Evolutionary conservation across 371 early-diverging fungal species (phyloP).

Genomic region (Spiromyces aspiralis): DNA sequence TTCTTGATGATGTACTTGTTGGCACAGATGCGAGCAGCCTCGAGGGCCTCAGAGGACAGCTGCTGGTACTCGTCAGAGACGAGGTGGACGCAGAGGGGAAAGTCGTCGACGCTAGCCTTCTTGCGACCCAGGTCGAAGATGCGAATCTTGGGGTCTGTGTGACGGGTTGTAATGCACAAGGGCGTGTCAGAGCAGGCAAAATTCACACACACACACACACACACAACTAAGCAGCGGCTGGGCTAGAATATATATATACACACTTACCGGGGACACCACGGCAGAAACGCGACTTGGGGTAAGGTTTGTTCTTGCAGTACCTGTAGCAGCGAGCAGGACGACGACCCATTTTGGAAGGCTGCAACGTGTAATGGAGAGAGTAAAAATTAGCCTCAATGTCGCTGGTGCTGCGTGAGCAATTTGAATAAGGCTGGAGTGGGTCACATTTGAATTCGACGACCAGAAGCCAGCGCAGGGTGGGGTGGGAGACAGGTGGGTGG

Average conservation of each 20-base stretch:
- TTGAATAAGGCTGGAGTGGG: too few species aligned
- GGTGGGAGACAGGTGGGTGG: too few species aligned
- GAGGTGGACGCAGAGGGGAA: conserved; percentile 95
- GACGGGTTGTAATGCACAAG: conserved; percentile 3
- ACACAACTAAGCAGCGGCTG: conserved; percentile 22
- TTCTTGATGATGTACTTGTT: conserved; percentile 99
- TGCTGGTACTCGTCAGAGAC: conserved; percentile 98
- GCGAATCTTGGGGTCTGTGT: conserved; percentile 88
- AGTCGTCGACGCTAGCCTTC: conserved; percentile 97
- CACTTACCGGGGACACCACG: conserved; percentile 93
- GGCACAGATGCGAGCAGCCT: conserved; percentile 98
- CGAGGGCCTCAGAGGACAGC: conserved; percentile 97
- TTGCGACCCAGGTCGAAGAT: conserved; percentile 99
- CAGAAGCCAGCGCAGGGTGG: too few species aligned
- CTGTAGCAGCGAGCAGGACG: conserved; percentile 99
- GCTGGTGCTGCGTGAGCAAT: too few species aligned
- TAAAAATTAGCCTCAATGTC: too few species aligned
- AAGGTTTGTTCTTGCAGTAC: conserved; percentile 99
- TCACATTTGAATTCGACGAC: too few species aligned
- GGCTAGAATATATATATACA: too few species aligned
- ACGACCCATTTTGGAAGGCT: conserved; percentile 70
- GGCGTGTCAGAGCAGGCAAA: not conserved
- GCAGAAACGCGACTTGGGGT: conserved; percentile 99
- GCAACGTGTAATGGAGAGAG: not conserved
- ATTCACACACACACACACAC: not conserved